Base-by-base conservation (phyloP, 2,329 filamentous ascomycete species). In the Cercospora citrullina region DNA sequence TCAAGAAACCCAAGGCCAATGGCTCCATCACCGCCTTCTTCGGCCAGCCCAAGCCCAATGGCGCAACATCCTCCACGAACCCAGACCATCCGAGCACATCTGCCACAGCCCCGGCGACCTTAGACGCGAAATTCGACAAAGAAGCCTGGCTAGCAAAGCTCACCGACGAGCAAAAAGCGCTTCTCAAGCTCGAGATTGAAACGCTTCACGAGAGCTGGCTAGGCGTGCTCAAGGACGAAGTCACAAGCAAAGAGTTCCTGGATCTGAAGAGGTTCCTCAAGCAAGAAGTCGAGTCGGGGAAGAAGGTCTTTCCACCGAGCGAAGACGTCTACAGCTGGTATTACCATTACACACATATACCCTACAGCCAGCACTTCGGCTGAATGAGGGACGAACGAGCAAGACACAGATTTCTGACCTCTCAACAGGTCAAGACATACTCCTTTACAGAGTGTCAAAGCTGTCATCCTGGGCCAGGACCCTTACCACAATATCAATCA, bases 401-500 rank as follows among this genome's bases (percentile, higher is more conserved):
- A 18, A 48, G 39, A 26, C n/a, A 14, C 31, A 45, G 21, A 30
- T 58, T 59, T 60, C 59, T 60, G 58, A 55, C 67, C 65, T 64
- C 59, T 33, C 51, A 42, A 31, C 68, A 97, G 94, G 94, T 97
- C 94, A 69, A 91, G 93, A 28, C 91, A 96, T 79, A 97, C 94
- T 0, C 94, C 95, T 7, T 89, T 99, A 74, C 84, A 90, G 82
- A 90, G 86, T 14, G 94, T 98, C 79, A 97, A 96, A 80, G 91
- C 91, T 66, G 94, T 99, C 69, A 93, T 99, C 76, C 81, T 98
- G 64, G 95, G 95, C 72, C 95, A 99, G 82, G 95, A 99, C 79
- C 95, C 95, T 2, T 99, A 99, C 80, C 95, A 99, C 83, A 96
- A 96, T 79, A 80, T 88, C 79, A 96, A 96, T 80, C 95, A 99